phyloP scores from a whole-genome alignment of 2,329 filamentous ascomycete genomes.

The Aureobasidium musti region DNA sequence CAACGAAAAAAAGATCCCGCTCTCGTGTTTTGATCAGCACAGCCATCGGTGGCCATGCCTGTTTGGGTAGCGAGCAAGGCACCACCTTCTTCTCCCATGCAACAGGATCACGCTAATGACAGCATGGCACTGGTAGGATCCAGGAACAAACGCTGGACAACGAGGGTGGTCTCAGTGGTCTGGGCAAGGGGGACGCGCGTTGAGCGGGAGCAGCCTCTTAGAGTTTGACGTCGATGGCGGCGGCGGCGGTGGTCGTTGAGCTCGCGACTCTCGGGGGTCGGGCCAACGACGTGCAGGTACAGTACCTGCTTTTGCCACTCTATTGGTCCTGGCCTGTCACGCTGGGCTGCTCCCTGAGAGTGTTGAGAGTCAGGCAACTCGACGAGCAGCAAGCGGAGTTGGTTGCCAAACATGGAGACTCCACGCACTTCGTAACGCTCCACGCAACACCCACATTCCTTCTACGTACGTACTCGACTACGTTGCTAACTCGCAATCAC shows the following conservation, averaged over 20 bases:
- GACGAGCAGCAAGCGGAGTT: background rate
- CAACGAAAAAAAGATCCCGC: slow-evolving; percentile 19
- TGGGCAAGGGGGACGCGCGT: slow-evolving; percentile 17
- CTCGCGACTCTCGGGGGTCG: background rate
- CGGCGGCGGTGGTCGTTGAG: slow-evolving; percentile 2
- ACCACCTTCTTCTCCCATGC: slow-evolving; percentile 1
- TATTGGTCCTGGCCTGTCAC: background rate
- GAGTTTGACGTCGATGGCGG: slow-evolving; percentile 11
- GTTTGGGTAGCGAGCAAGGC: slow-evolving; percentile 4
- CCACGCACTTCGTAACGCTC: background rate
- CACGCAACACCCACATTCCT: background rate
- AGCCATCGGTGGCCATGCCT: slow-evolving; percentile 7
- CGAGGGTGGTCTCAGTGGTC: slow-evolving; percentile 15
- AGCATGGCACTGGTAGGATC: background rate
- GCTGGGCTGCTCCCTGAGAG: background rate
- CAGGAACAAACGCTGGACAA: background rate
- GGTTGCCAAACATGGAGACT: background rate
- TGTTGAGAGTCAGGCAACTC: background rate
- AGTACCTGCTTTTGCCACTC: slow-evolving; percentile 18
- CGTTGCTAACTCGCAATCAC: background rate
- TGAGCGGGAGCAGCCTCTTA: background rate
- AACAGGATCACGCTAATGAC: slow-evolving; percentile 13
- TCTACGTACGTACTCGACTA: background rate
- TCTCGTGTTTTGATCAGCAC: slow-evolving; percentile 13
- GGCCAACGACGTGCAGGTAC: slow-evolving; percentile 9